Conservation (phyloP, 257 asterid genomes). For the Petunia axillaris region DNA sequence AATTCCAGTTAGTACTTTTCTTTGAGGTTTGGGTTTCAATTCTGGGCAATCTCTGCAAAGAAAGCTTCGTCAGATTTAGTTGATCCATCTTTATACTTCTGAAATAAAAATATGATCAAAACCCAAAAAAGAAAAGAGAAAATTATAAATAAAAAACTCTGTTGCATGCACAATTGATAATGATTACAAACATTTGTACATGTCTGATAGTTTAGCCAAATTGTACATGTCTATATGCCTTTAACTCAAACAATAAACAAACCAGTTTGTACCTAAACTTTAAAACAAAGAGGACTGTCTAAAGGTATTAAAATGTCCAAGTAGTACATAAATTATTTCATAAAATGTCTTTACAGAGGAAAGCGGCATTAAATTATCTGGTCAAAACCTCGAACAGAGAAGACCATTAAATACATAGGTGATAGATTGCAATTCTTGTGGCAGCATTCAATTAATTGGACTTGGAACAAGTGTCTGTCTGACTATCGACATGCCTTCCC, state of each 20-base stretch:
- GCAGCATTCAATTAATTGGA: slow-evolving; percentile 6
- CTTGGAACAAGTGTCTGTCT: neutral
- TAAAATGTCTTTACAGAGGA: neutral
- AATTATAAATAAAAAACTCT: neutral
- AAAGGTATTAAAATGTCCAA: slow-evolving; percentile 7
- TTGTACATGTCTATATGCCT: neutral
- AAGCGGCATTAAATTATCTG: neutral
- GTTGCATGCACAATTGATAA: neutral
- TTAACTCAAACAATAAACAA: neutral
- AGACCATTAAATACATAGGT: neutral
- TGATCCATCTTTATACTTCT: neutral
- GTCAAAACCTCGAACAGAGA: slow-evolving; percentile 15
- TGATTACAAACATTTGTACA: slow-evolving; percentile 20
- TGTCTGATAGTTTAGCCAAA: neutral
- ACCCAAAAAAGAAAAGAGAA: neutral
- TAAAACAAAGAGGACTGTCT: slow-evolving; percentile 1
- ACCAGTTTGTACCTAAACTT: neutral
- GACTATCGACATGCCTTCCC: slow-evolving; percentile 18
- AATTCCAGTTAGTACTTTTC: neutral
- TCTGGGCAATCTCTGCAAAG: neutral
- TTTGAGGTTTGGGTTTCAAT: neutral
- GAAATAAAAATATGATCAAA: too few species aligned
- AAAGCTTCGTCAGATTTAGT: neutral
- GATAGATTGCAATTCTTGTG: neutral
- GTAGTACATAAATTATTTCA: neutral